A percentile compares a stretch with the other conserved stretches of the same genome.
Evolutionary conservation across 1,284 basidiomycete species (phyloP).

Genomic region (Mycena citricolor): DNA sequence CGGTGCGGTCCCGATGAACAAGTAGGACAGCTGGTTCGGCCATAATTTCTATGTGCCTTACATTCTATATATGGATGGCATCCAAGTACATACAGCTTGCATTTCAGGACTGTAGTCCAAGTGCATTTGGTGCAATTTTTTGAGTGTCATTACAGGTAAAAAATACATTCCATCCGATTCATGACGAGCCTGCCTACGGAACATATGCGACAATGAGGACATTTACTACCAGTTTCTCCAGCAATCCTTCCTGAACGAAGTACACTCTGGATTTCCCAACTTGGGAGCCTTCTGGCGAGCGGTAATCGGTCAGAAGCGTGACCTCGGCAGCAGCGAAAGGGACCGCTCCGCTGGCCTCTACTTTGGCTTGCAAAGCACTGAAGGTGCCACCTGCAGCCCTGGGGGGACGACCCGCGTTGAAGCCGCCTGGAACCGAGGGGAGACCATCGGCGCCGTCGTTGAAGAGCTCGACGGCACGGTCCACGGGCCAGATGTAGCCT

Average conservation of each 20-base stretch:
- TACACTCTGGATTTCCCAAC: slow-evolving; percentile 68
- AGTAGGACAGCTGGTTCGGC: too few species aligned
- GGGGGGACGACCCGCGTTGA: slow-evolving; percentile 25
- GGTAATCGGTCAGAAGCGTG: slow-evolving; percentile 57
- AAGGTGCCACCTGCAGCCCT: slow-evolving; percentile 42
- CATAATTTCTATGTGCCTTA: too few species aligned
- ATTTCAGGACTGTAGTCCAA: too few species aligned
- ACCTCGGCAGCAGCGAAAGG: slow-evolving; percentile 63
- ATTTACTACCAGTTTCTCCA: slow-evolving; percentile 75
- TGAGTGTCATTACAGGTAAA: too few species aligned
- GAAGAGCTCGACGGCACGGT: slow-evolving; percentile 64
- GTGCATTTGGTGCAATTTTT: too few species aligned
- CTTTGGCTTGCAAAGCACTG: slow-evolving; percentile 51
- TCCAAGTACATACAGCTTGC: too few species aligned
- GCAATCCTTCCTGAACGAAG: slow-evolving; percentile 61
- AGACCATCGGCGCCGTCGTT: slow-evolving; percentile 39
- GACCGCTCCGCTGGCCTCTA: slow-evolving; percentile 68
- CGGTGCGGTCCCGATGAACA: too few species aligned
- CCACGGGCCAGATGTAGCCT: slow-evolving; percentile 76
- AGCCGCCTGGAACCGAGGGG: slow-evolving; percentile 39
- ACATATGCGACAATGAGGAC: slow-evolving; percentile 68
- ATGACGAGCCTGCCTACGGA: too few species aligned
- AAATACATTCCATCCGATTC: too few species aligned
- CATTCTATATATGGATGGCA: too few species aligned
- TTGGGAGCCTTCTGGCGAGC: slow-evolving; percentile 28